Evolutionary conservation across 164 flowering plant species (phyloP).

Genomic region (Macadamia tetraphylla): DNA sequence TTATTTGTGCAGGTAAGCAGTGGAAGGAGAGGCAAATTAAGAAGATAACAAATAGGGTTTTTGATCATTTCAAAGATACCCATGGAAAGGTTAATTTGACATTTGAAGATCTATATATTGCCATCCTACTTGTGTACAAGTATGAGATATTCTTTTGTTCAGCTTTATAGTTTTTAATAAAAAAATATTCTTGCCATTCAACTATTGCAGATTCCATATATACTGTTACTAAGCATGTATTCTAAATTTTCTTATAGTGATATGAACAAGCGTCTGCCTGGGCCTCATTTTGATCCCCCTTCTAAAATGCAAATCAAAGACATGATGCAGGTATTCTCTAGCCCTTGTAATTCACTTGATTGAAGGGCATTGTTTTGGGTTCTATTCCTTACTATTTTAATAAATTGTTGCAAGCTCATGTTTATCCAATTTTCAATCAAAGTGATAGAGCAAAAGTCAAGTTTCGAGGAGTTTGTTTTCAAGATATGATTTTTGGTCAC

Average conservation of each 20-base stretch:
- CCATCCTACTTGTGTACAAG: conserved; percentile 88
- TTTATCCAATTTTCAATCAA: too few species aligned
- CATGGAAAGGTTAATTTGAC: conserved; percentile 47
- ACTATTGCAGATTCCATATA: not conserved
- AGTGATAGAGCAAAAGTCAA: not conserved
- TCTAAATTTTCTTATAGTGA: conserved; percentile 45
- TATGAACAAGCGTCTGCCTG: conserved; percentile 81
- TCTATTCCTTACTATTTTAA: not conserved
- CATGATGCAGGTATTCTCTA: conserved; percentile 51
- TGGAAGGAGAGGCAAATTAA: conserved; percentile 70
- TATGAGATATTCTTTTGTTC: conserved; percentile 17
- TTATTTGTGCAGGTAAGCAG: conserved; percentile 51
- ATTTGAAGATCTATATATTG: conserved; percentile 89
- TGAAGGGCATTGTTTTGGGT: not conserved
- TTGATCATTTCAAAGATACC: conserved; percentile 50
- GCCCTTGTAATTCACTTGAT: not conserved
- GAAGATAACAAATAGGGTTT: conserved; percentile 61
- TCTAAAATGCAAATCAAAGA: conserved; percentile 51
- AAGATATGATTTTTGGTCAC: not conserved
- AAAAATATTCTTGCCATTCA: not conserved
- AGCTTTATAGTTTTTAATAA: not conserved
- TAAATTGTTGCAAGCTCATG: not conserved
- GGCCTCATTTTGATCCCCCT: conserved; percentile 94
- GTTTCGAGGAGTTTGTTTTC: not conserved
- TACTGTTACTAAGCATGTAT: not conserved